Evolutionary conservation across 2,329 filamentous ascomycete genomes (phyloP), one percentile per base, ranked within the genome.

Genomic region (Sclerotiophoma versabilis): DNA sequence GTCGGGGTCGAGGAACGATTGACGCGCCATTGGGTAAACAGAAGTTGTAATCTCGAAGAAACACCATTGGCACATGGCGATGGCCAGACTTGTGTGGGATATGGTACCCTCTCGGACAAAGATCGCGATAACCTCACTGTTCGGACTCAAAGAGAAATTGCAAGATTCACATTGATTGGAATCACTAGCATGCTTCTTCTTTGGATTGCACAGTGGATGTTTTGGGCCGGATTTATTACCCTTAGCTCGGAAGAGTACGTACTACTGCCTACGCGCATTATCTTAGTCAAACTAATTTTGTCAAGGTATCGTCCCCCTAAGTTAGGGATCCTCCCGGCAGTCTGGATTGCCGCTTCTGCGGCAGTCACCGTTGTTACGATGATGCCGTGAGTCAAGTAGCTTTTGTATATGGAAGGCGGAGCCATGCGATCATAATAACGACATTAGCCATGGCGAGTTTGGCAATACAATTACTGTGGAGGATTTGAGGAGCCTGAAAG

Each of bases 201-300:
- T 39, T 71, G 64, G 62, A 37, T 64, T 44, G 56, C 62, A 6
- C 69, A 70, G 55, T 69, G 66, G 62, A n/a, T 67, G 33, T 72
- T 72, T 49, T 72, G 69, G 70, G 34, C 8, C 19, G 70, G 69
- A 26, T 69, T 68, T 41, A 62, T 72, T 39, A 49, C 51, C 15
- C 58, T 72, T 15, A 58, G 51, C 48, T 42, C 45, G 19, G 60
- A 66, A 43, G 33, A 58, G 66, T 72, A 66, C 25, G 69, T 69
- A 50, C 39, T 47, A 32, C 44, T 47, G 32, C 47, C 27, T 41
- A 36, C 19, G 33, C 15, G 12, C 37, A 26, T 42, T 37, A 11
- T 46, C 32, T 5, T 12, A 4, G 34, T 14, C 17, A 39, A 33
- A 57, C 62, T 68, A 58, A 69, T 54, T 22, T n/a, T 10, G 46